Evolutionary conservation across 2,329 filamentous ascomycete species (phyloP).

Genomic region (Ceratocystis albifundus): DNA sequence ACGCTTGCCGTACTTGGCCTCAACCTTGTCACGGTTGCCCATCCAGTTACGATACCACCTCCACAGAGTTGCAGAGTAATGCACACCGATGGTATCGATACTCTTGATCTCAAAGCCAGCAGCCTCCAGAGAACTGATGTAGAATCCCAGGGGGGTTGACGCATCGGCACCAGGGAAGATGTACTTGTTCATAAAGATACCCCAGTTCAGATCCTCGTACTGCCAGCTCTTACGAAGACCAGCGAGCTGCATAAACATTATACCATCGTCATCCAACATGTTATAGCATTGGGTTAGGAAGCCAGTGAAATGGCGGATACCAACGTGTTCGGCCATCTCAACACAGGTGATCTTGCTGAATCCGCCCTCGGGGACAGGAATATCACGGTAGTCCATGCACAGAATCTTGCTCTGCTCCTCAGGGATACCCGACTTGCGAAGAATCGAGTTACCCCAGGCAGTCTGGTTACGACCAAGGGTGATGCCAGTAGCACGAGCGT

Average conservation of each 20-base stretch:
- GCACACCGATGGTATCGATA: slow-evolving; percentile 86
- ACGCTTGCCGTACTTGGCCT: slow-evolving; percentile 84
- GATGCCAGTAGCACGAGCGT: slow-evolving; percentile 72
- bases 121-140: slow-evolving; percentile 72
- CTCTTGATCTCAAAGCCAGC: slow-evolving; percentile 74
- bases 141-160: slow-evolving; percentile 81
- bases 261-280: slow-evolving; percentile 92
- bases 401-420: slow-evolving; percentile 85
- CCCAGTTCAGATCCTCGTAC: slow-evolving; percentile 96
- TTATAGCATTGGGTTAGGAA: slow-evolving; percentile 83
- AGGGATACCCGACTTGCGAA: slow-evolving; percentile 67
- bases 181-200: slow-evolving; percentile 99
- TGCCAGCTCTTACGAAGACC: slow-evolving; percentile 93
- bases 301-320: slow-evolving; percentile 70
- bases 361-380: slow-evolving; percentile 43
- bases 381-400: slow-evolving; percentile 96
- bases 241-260: slow-evolving; percentile 92
- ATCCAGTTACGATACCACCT: slow-evolving; percentile 99
- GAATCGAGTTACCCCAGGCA: slow-evolving; percentile 85
- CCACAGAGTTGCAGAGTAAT: slow-evolving; percentile 95
- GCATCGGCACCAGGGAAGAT: slow-evolving; percentile 96
- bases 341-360: slow-evolving; percentile 88
- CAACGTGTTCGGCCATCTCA: slow-evolving; percentile 98
- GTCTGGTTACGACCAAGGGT: slow-evolving; percentile 95
- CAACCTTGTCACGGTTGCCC: slow-evolving; percentile 80